Evolutionary conservation across 306 rosid species (phyloP).

Genomic region (Dryas alaskensis): DNA sequence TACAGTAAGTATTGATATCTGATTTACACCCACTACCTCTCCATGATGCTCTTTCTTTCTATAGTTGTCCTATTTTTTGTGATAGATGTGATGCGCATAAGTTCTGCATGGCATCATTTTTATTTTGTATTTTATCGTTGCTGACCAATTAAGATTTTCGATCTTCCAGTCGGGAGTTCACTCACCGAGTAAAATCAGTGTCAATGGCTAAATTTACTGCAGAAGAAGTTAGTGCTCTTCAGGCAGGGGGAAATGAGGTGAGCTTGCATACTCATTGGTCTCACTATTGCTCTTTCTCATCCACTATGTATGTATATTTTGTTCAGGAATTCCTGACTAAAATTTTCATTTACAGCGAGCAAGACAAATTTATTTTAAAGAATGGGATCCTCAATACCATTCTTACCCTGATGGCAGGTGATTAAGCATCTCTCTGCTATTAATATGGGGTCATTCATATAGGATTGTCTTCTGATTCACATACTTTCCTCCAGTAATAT

Average conservation of each 20-base stretch:
- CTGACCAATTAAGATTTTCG: slow-evolving; percentile 19
- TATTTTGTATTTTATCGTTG: background rate
- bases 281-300: slow-evolving; percentile 4
- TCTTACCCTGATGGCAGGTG: slow-evolving; percentile 70
- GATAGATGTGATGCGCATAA: background rate
- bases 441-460: slow-evolving; percentile 7
- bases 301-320: slow-evolving; percentile 1
- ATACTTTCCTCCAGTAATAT: slow-evolving; percentile 55
- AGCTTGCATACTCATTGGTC: slow-evolving; percentile 11
- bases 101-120: background rate
- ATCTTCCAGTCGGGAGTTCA: slow-evolving; percentile 77
- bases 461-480: slow-evolving; percentile 32
- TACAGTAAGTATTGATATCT: slow-evolving; percentile 58
- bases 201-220: slow-evolving; percentile 75
- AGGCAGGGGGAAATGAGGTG: slow-evolving; percentile 94
- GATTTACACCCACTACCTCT: background rate
- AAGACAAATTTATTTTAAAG: slow-evolving; percentile 65
- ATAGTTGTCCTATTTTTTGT: background rate
- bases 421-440: slow-evolving; percentile 10
- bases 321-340: slow-evolving; percentile 16
- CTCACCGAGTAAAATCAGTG: slow-evolving; percentile 86
- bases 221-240: slow-evolving; percentile 80
- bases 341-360: slow-evolving; percentile 53
- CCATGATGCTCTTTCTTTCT: background rate
- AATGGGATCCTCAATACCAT: slow-evolving; percentile 62